These are phyloP conservation scores for Epichloe elymi DNA, from an alignment of 2,329 filamentous ascomycete species.

Conservation along the genomic window DNA sequence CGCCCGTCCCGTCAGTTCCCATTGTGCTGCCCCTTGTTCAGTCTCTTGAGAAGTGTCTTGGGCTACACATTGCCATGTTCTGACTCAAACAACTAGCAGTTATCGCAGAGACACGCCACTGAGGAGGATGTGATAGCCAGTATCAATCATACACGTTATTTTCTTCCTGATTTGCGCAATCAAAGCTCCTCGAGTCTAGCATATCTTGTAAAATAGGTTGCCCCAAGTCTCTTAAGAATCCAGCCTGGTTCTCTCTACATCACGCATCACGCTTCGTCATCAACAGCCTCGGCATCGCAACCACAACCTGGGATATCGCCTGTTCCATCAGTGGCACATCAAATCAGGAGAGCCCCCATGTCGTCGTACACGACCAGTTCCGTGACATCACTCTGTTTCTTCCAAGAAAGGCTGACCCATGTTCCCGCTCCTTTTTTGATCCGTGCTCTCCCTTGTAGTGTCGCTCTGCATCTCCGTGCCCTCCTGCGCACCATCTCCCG, in stretches of 20 bases:
- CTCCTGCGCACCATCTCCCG: not conserved
- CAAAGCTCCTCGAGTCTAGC: not conserved
- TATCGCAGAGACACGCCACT: conserved; percentile 10
- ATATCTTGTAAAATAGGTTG: not conserved
- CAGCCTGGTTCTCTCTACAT: not conserved
- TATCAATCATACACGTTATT: no score
- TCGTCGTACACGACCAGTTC: not conserved
- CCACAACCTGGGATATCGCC: not conserved
- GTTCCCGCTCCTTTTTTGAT: not conserved
- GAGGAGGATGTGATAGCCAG: not conserved
- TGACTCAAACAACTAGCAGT: conserved; percentile 15
- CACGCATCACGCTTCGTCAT: not conserved
- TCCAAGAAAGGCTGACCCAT: not conserved
- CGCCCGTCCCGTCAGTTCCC: conserved; percentile 25
- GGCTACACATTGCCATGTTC: conserved; percentile 24
- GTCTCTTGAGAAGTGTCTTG: conserved; percentile 20
- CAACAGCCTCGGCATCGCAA: not conserved
- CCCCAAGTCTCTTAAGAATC: not conserved
- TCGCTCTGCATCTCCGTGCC: not conserved
- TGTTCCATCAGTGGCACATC: not conserved
- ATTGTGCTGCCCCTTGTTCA: conserved; percentile 33
- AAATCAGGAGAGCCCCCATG: not conserved
- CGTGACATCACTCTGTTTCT: not conserved
- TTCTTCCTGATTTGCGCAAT: no score
- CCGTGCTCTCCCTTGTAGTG: not conserved